Percentiles rank a stretch among this genome's conserved stretches.
Conservation (phyloP, 306 rosid species). For the Elaeagnus macrophylla region DNA sequence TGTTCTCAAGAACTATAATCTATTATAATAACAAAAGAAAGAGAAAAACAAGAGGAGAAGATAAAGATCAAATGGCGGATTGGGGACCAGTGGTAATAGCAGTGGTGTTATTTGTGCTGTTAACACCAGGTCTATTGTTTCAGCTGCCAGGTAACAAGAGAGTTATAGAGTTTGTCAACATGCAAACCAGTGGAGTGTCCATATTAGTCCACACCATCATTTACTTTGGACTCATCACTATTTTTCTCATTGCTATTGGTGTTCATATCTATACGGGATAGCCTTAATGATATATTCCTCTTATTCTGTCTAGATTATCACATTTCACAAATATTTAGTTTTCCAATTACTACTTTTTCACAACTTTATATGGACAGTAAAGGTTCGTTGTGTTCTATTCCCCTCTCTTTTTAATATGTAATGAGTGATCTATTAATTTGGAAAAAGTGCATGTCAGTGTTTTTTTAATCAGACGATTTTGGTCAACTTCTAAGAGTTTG, state of each 20-base stretch:
- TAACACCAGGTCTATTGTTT: slow-evolving; percentile 61
- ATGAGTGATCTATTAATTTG: too few relatives aligned
- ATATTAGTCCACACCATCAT: slow-evolving; percentile 63
- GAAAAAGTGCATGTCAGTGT: too few relatives aligned
- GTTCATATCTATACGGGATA: slow-evolving; percentile 48
- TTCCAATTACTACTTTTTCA: too few relatives aligned
- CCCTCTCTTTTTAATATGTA: too few relatives aligned
- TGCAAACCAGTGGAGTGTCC: slow-evolving; percentile 65
- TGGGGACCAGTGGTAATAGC: slow-evolving; percentile 70
- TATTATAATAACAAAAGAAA: neutral
- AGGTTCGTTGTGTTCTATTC: too few relatives aligned
- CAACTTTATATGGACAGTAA: too few relatives aligned
- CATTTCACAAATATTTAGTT: neutral
- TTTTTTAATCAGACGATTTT: too few relatives aligned
- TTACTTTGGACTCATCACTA: slow-evolving; percentile 56
- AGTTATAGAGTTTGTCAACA: slow-evolving; percentile 41
- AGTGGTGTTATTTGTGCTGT: slow-evolving; percentile 46
- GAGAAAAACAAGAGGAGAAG: neutral
- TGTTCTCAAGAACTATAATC: too few relatives aligned
- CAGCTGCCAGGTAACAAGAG: slow-evolving; percentile 71
- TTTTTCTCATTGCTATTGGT: slow-evolving; percentile 67
- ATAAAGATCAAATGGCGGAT: slow-evolving; percentile 61
- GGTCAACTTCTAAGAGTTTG: too few relatives aligned
- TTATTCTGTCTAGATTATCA: neutral
- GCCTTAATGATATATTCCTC: neutral